Evolutionary conservation across 2,329 filamentous ascomycete species (phyloP), one percentile per base, ranked within the genome.

Genomic region (Dryadomyces quercivorus): DNA sequence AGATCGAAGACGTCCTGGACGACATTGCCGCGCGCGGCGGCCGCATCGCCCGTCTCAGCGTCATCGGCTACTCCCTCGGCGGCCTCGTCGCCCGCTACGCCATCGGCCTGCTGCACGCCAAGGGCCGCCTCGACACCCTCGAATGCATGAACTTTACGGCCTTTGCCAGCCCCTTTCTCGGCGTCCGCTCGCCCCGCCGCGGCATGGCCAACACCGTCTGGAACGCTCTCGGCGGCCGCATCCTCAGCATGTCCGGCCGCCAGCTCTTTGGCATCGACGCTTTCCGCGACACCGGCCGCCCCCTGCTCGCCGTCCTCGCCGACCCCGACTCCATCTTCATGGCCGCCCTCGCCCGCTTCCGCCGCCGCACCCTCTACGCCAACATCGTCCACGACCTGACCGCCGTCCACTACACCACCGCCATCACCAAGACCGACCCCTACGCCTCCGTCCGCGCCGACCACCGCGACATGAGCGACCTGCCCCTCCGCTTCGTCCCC

Each of bases 81-180:
- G 92, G 92, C 0, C 73, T 97, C 7, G 82, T 97, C 5, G 83
- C 88, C 10, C 79, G 92, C 57, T 97, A 95, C 71, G 86, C 88
- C 2, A 78, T 95, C 55, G 92, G 92, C 0, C 71, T 97, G 62
- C 75, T 97, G 3, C 81, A 91, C 62, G 84, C 87, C 54, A 87
- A 86, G 63, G 89, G 90, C 9, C 75, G 88, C 56, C 82, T 97
- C 55, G 84, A 95, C 55, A 76, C 77, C 56, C 75, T 97, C 26
- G 77, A 89, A 64, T 92, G 92, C 60, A 80, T 92, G 69, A 96
- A 95, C 73, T 96, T 97, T 69, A 88, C 86, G 2, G 95, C 91
- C 1, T 96, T 97, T 69, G 92, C 87, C 5, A 85, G 86, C 36
- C 92, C 87, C 22, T 87, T 91, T 68, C 75, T 91, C 8, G 87